A percentile compares a stretch with the other conserved stretches of the same genome.
Evolutionary conservation across 2,329 filamentous ascomycete genomes (phyloP).

Genomic region (Apiospora kogelbergensis): DNA sequence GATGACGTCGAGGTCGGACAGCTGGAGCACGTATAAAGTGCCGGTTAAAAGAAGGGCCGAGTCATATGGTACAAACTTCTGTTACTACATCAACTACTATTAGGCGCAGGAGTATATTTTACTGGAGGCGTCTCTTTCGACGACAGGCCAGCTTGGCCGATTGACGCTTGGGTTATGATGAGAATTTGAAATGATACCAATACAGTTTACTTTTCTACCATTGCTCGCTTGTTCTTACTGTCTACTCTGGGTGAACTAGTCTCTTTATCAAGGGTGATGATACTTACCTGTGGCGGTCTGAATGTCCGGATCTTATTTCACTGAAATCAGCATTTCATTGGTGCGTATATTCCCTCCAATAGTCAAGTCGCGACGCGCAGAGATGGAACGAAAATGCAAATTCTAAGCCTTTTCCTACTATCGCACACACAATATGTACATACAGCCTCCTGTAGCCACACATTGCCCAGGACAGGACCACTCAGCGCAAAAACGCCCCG

Average conservation of each 20-base stretch:
- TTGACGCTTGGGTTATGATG: not conserved
- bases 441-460: not conserved
- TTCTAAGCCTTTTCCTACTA: not conserved
- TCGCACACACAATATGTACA: conserved; percentile 5
- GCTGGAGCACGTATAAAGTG: not conserved
- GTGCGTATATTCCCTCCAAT: too few species aligned
- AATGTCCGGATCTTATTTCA: too few species aligned
- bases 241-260: too few species aligned
- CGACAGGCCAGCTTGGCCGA: not conserved
- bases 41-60: too few species aligned
- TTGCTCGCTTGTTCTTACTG: not conserved
- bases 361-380: not conserved
- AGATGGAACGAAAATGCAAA: too few species aligned
- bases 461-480: not conserved
- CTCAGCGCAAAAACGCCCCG: not conserved
- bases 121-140: not conserved
- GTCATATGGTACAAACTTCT: too few species aligned
- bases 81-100: not conserved
- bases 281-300: too few species aligned
- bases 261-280: too few species aligned
- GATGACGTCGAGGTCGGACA: not conserved
- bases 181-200: not conserved
- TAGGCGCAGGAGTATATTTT: not conserved
- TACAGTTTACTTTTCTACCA: not conserved
- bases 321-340: too few species aligned